Evolutionary conservation across 2,329 filamentous ascomycete genomes (phyloP).

Genomic region (Diaporthe destruens): DNA sequence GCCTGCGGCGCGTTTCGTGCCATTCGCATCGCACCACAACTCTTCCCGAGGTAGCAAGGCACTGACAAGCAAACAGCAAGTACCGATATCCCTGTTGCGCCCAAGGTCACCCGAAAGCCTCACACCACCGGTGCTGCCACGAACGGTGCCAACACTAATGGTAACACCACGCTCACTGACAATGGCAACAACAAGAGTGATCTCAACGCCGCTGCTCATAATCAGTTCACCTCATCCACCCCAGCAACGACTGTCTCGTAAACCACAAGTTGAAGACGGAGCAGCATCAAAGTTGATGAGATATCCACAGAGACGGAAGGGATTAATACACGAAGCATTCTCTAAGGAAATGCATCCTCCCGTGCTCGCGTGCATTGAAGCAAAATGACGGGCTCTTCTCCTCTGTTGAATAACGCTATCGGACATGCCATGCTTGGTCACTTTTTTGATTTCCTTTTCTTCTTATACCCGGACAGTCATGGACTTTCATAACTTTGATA

Average conservation of each 20-base stretch:
- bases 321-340: neutral
- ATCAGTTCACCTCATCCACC: conserved; percentile 12
- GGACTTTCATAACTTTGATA: conserved; percentile 35
- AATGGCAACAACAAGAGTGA: conserved; percentile 44
- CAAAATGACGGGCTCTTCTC: neutral
- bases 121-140: conserved; percentile 46
- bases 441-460: conserved; percentile 7
- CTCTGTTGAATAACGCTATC: conserved; percentile 22
- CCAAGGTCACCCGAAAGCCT: conserved; percentile 63
- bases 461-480: conserved; percentile 38
- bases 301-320: neutral
- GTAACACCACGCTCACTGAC: conserved; percentile 42
- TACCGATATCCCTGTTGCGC: conserved; percentile 74
- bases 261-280: neutral
- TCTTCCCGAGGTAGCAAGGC: neutral
- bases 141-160: conserved; percentile 37
- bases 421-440: conserved; percentile 6
- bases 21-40: too few relatives aligned
- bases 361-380: neutral
- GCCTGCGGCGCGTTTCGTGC: too few relatives aligned
- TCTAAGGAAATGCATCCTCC: too few relatives aligned
- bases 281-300: conserved; percentile 1
- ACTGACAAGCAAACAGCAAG: conserved; percentile 59
- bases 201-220: neutral
- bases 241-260: conserved; percentile 28